Evolutionary conservation across 2,329 filamentous ascomycete species (phyloP), one percentile per base, ranked within the genome.

Genomic region (Periconia digitata): DNA sequence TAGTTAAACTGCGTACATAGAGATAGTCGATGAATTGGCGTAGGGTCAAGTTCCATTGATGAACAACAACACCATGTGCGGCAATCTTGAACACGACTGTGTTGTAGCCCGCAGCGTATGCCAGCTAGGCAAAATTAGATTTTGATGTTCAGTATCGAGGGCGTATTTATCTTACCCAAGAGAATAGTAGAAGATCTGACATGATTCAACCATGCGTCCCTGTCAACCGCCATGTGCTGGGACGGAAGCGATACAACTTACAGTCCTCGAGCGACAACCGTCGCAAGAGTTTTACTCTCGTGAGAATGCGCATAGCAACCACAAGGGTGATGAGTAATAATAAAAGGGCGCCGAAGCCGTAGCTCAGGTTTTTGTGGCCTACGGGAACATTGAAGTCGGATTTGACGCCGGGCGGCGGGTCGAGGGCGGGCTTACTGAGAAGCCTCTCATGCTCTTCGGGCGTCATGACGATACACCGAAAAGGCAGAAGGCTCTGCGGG

Each of bases 21-120:
- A 48, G 22, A 22, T 48, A 24, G 12, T 35, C n/a, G n/a, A 43
- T 39, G 32, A 43, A 38, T 27, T 22, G 39, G 12, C 22, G 21
- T 6, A 18, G 21, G 8, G 21, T 35, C 16, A 48, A 43, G n/a
- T 48, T 20, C 46, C 46, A 48, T 21, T 48, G 39, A 34, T 48
- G 46, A 3, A 48, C 27, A n/a, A 32, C 46, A 10, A 48, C 40
- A 21, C 27, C 27, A 32, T 32, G 8, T 12, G 10, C 27, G 4
- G 27, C 27, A 15, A 32, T 10, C n/a, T 32, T 32, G n/a, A 10
- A 4, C 27, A 32, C 27, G 10, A 32, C n/a, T 15, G 27, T 32
- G 27, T 32, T 32, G 10, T 32, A 32, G 10, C 27, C 27, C 27
- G 27, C 27, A 4, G 27, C 10, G 27, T 32, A 32, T 32, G 27